Evolutionary conservation across 2,329 filamentous ascomycete species (phyloP).

Genomic region (Pyrenochaeta sp.): DNA sequence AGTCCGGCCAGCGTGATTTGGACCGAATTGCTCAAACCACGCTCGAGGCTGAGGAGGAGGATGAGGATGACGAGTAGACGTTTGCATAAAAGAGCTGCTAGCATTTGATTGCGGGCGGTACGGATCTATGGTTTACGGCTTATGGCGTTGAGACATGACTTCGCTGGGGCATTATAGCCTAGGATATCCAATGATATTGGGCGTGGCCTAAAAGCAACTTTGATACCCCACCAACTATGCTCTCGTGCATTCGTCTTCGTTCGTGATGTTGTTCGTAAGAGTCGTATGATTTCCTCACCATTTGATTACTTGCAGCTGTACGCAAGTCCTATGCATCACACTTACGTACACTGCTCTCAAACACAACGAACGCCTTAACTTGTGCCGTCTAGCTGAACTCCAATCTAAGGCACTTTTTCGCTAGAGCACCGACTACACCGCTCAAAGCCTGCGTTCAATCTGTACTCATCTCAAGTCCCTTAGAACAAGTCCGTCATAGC

Average conservation of each 20-base stretch:
- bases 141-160: constrained; percentile 47
- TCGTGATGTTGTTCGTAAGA: neutral
- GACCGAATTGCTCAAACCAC: constrained; percentile 72
- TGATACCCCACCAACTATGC: constrained; percentile 27
- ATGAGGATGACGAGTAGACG: constrained; percentile 54
- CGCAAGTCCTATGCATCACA: neutral
- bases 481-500: constrained; percentile 83
- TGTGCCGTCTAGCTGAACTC: neutral
- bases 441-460: neutral
- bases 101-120: constrained; percentile 38
- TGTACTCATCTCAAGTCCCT: neutral
- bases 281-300: neutral
- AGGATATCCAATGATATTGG: constrained; percentile 45
- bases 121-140: constrained; percentile 47
- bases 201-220: constrained; percentile 43
- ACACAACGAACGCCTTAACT: neutral
- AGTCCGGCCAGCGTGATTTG: constrained; percentile 98
- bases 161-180: constrained; percentile 44
- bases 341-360: neutral
- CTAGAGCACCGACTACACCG: neutral
- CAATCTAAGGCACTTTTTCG: neutral
- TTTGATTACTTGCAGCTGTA: neutral
- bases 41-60: constrained; percentile 60
- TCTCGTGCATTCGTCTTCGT: neutral
- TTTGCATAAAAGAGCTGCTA: constrained; percentile 27